Percentiles rank a stretch among this genome's conserved stretches.
phyloP scores from a whole-genome alignment of 106 monocot species.

The Vanilla planifolia region DNA sequence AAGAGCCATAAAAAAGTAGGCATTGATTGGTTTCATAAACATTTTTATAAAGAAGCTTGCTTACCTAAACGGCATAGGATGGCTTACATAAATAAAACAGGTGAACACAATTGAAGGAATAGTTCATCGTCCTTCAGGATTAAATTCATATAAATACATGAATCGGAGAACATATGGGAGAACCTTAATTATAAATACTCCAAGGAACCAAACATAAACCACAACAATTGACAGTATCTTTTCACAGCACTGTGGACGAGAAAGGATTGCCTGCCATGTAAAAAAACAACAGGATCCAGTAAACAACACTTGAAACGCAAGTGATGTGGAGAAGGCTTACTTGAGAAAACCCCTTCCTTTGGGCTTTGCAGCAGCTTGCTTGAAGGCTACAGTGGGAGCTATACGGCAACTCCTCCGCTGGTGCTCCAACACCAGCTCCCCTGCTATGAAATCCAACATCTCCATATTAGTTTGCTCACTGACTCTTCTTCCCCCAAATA shows the following conservation, averaged over 20 bases:
- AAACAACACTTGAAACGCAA: background rate
- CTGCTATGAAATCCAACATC: constrained; percentile 24
- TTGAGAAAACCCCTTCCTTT: background rate
- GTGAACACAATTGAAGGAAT: too few species aligned
- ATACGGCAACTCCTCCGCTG: constrained; percentile 23
- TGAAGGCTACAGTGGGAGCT: constrained; percentile 37
- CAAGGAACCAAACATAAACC: too few species aligned
- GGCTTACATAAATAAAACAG: too few species aligned
- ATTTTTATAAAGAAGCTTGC: too few species aligned
- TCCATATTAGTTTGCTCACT: constrained; percentile 25
- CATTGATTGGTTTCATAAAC: too few species aligned
- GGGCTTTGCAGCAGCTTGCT: constrained; percentile 12
- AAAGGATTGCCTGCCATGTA: constrained; percentile 4
- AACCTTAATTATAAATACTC: too few species aligned
- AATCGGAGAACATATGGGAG: too few species aligned
- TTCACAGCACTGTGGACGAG: background rate
- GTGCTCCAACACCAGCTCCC: constrained; percentile 25
- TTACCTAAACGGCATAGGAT: too few species aligned
- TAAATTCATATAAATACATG: too few species aligned
- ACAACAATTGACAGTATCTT: constrained; percentile 2
- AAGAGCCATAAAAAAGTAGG: too few species aligned
- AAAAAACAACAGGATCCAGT: constrained; percentile 6
- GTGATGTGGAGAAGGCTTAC: background rate
- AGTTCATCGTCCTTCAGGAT: too few species aligned
- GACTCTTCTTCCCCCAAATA: constrained; percentile 32